Evolutionary conservation across 176 grass and related monocot species (phyloP), one percentile per base, ranked within the genome.

Genomic region (Carex littledalei): DNA sequence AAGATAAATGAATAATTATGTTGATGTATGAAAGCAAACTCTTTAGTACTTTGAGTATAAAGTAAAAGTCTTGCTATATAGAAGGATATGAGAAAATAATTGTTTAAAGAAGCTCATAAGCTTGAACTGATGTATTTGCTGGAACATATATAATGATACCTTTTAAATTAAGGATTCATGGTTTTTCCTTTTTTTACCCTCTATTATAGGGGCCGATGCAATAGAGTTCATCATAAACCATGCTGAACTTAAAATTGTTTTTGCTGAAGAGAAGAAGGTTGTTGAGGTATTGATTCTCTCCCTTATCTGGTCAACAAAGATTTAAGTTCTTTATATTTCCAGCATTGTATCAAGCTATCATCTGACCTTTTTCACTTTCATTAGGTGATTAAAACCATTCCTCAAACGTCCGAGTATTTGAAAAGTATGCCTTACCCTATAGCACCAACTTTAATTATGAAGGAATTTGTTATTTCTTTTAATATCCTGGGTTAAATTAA

Each of bases 181-280:
- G 43, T 45, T 21, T 84, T 63, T 88, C 60, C 7, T 34, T 58
- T 47, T 68, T 9, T 58, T 43, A 80, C 57, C 58, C 3, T 37
- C 0, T 55, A 88, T 74, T 41, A 56, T n/a, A 88, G 95, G 95
- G 76, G 91, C 93, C 49, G 88, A 90, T 62, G 95, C 93, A 6
- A 87, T 98, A 53, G 91, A 94, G 47, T 98, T 98, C 18, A 91
- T 98, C 80, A 88, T 94, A 22, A 94, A 93, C 49, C 95, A 98
- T 43, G 95, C 95, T 9, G 95, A 98, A 86, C 59, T 95, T 81
- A 69, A 90, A 24, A 90, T 94, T 63, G 91, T 13, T 35, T 90
- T 98, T 43, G 85, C 87, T 49, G 95, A 98, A 86, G 93, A 98
- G 63, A 98, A 86, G 72, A 98, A 98, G 75, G 84, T 93, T 60